A percentile compares a stretch with the other conserved stretches of the same genome.
Evolutionary conservation across 345 rosid genomes (phyloP).

Genomic region (Cardamine occulta): DNA sequence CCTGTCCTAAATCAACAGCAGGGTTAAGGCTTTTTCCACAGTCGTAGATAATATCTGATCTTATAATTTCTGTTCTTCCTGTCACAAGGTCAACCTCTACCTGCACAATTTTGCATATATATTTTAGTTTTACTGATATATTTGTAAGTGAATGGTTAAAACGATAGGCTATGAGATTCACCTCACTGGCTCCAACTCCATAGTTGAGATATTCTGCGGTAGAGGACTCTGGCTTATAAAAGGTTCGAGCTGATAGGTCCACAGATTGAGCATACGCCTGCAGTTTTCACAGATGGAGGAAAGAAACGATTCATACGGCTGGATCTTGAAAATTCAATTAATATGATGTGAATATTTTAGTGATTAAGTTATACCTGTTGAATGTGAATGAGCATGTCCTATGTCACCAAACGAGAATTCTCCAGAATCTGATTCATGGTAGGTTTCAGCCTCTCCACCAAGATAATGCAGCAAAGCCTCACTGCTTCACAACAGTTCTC

Average conservation of each 20-base stretch:
- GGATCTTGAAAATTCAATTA: neutral
- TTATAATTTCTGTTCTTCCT: conserved; percentile 71
- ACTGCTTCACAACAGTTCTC: conserved; percentile 85
- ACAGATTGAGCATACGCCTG: conserved; percentile 73
- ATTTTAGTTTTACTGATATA: neutral
- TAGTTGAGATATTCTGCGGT: conserved; percentile 71
- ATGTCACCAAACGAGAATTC: conserved; percentile 57
- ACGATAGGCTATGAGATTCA: conserved; percentile 42
- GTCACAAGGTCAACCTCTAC: conserved; percentile 87
- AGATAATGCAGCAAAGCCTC: conserved; percentile 64
- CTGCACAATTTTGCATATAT: conserved; percentile 45
- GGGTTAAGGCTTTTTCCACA: conserved; percentile 98
- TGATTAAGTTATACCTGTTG: conserved; percentile 56
- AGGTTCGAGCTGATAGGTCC: conserved; percentile 62
- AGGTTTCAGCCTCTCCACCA: conserved; percentile 69
- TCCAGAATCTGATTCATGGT: conserved; percentile 48
- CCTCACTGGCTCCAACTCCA: conserved; percentile 95
- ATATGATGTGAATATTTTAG: neutral
- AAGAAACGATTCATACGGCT: no score
- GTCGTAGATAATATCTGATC: conserved; percentile 81
- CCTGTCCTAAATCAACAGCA: conserved; percentile 98
- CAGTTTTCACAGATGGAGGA: conserved; percentile 28
- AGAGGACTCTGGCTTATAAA: conserved; percentile 57
- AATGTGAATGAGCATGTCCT: conserved; percentile 72
- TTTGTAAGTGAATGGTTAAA: neutral